Evolutionary conservation across 352 stramenopile species (phyloP).

Genomic region (Aphanomyces stellatus): DNA sequence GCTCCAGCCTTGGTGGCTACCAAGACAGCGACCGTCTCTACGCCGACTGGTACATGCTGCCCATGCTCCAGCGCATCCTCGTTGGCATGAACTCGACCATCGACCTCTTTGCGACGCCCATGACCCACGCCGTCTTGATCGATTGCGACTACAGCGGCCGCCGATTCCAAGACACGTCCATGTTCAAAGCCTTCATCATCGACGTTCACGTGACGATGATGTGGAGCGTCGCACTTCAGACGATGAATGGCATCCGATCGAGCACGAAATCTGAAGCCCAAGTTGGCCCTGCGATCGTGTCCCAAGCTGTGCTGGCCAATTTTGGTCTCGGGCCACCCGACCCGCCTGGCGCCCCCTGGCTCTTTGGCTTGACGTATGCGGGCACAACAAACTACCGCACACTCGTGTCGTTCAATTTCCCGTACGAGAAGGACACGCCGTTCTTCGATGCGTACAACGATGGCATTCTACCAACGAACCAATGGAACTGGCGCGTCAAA

Average conservation of each 20-base stretch:
- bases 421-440: not conserved
- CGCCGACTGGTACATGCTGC: constrained; percentile 4
- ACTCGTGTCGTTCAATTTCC: not conserved
- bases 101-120: not conserved
- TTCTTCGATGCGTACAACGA: not conserved
- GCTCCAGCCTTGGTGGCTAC: not conserved
- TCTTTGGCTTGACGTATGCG: not conserved
- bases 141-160: constrained; percentile 14
- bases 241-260: not conserved
- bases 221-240: not conserved
- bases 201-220: not conserved
- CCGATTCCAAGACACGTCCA: not conserved
- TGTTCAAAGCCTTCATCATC: constrained; percentile 5
- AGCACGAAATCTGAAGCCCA: not conserved
- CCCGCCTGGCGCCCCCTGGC: not conserved
- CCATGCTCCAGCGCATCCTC: constrained; percentile 3
- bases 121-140: constrained; percentile 2
- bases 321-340: not conserved
- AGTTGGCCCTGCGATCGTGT: constrained; percentile 8
- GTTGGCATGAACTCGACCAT: not conserved
- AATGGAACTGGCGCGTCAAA: not conserved
- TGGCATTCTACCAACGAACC: not conserved
- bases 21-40: constrained; percentile 1
- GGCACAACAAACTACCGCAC: not conserved
- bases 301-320: not conserved